A percentile compares a stretch with the other conserved stretches of the same genome.
These are phyloP conservation scores for Phoenix dactylifera DNA, from an alignment of 176 grass and related monocot genomes.

Conservation along the genomic window DNA sequence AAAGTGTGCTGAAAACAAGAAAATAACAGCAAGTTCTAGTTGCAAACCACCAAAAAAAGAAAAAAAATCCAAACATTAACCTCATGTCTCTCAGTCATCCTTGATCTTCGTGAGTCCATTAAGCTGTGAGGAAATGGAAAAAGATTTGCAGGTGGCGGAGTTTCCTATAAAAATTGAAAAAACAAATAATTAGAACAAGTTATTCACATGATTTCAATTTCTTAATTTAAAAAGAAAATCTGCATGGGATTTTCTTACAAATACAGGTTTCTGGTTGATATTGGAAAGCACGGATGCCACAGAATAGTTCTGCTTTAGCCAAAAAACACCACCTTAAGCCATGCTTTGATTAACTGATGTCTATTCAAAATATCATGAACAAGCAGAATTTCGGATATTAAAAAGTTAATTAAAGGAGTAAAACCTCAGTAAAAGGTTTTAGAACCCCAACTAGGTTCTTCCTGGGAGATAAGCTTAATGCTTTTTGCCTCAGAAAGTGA, in stretches of 20 bases:
- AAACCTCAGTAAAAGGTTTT: constrained; percentile 64
- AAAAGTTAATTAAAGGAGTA: constrained; percentile 10
- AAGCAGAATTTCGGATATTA: not conserved
- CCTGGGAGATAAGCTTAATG: constrained; percentile 37
- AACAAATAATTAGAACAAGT: too few species aligned
- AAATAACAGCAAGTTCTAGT: constrained; percentile 4
- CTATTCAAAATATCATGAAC: too few species aligned
- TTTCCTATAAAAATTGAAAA: constrained; percentile 38
- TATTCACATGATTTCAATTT: too few species aligned
- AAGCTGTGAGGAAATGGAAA: constrained; percentile 42
- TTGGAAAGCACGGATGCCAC: constrained; percentile 36
- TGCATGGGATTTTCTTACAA: constrained; percentile 52
- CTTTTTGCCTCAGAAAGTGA: constrained; percentile 77
- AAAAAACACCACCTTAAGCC: not conserved
- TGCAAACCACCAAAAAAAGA: not conserved
- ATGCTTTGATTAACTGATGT: too few species aligned
- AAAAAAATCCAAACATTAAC: constrained; percentile 25
- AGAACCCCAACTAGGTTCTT: constrained; percentile 31
- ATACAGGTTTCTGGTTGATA: constrained; percentile 39
- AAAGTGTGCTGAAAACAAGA: too few species aligned
- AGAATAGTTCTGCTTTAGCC: constrained; percentile 61
- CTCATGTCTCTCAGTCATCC: constrained; percentile 66
- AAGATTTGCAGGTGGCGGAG: constrained; percentile 55
- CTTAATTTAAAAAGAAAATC: not conserved
- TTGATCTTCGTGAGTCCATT: constrained; percentile 45